Conservation (phyloP, 1,139 yeast species). For the Suhomyces bolitotheri region DNA sequence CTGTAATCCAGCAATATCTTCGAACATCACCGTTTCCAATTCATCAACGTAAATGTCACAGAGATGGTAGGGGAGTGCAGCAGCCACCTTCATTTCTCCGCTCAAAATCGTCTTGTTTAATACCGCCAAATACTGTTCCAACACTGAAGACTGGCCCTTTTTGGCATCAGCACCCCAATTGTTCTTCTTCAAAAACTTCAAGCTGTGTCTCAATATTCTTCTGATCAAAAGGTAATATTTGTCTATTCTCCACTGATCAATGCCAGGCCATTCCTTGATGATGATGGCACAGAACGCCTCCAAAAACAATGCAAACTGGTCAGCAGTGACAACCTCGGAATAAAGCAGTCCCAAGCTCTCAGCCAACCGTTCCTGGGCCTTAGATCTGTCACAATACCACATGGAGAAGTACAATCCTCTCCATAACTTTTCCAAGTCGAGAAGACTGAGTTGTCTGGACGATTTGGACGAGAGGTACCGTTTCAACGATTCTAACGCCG, state of each 20-base stretch:
- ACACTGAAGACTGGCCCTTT: slow-evolving; percentile 38
- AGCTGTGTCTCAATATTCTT: slow-evolving; percentile 66
- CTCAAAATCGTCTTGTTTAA: slow-evolving; percentile 45
- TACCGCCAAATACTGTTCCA: slow-evolving; percentile 47
- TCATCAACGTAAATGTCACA: slow-evolving; percentile 86
- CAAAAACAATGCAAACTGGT: slow-evolving; percentile 52
- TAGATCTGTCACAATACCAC: slow-evolving; percentile 96
- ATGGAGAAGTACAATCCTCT: slow-evolving; percentile 87
- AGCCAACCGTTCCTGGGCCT: slow-evolving; percentile 86
- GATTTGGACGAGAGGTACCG: slow-evolving; percentile 52
- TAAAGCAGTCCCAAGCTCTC: slow-evolving; percentile 66
- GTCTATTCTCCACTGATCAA: slow-evolving; percentile 87
- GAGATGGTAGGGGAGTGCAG: slow-evolving; percentile 81
- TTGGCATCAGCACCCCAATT: slow-evolving; percentile 45
- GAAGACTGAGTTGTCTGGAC: slow-evolving; percentile 26
- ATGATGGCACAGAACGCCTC: slow-evolving; percentile 83
- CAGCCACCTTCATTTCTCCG: slow-evolving; percentile 61
- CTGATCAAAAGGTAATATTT: slow-evolving; percentile 81
- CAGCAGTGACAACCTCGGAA: slow-evolving; percentile 44
- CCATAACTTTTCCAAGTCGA: slow-evolving; percentile 84
- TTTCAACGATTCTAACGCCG: slow-evolving; percentile 68
- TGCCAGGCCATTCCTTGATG: slow-evolving; percentile 76
- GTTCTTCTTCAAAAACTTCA: slow-evolving; percentile 54
- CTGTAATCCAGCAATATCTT: slow-evolving; percentile 39
- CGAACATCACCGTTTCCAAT: slow-evolving; percentile 64